phyloP scores from a whole-genome alignment of 345 rosid genomes.

The Kernera saxatilis region DNA sequence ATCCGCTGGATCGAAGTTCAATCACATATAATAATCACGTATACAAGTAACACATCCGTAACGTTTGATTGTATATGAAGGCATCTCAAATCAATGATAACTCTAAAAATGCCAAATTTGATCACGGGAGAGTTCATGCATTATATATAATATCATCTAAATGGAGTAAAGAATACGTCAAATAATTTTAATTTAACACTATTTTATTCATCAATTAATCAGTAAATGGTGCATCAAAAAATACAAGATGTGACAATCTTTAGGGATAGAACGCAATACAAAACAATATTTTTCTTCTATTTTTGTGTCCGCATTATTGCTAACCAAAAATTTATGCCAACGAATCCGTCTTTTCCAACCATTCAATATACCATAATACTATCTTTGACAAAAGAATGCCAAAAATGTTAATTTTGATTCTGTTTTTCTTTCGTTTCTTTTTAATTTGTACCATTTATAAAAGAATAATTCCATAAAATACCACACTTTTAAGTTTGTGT shows the following conservation, averaged over 20 bases:
- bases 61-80: constrained; percentile 14
- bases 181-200: neutral
- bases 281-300: too few species aligned
- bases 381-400: too few species aligned
- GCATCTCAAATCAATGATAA: neutral
- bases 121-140: constrained; percentile 15
- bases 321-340: too few species aligned
- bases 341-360: too few species aligned
- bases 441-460: too few species aligned
- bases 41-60: neutral
- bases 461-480: too few species aligned
- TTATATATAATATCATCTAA: neutral
- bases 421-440: too few species aligned
- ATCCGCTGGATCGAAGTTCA: neutral
- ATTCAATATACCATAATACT: too few species aligned
- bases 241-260: neutral
- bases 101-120: constrained; percentile 16
- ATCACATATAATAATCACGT: neutral
- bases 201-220: neutral
- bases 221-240: neutral
- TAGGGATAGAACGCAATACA: too few species aligned
- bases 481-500: too few species aligned
- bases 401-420: too few species aligned
- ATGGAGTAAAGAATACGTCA: constrained; percentile 7
- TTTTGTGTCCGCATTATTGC: too few species aligned